Percentiles rank a stretch among this genome's conserved stretches.
Evolutionary conservation across 1,284 basidiomycete species (phyloP).

Genomic region (Puccinia coronata): DNA sequence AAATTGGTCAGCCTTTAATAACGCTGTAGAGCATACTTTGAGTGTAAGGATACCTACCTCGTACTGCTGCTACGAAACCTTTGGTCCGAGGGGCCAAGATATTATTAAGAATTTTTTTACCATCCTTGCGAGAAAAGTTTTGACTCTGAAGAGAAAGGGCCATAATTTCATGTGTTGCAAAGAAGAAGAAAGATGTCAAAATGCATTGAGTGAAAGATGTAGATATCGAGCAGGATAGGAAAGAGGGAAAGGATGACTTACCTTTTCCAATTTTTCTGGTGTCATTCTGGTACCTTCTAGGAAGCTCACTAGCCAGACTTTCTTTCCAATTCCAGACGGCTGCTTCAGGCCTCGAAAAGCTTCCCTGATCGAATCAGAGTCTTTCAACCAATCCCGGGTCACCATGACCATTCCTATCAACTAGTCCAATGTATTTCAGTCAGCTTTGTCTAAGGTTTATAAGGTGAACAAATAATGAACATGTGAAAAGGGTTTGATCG

Average conservation of each 20-base stretch:
- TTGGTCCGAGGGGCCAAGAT: slow-evolving; percentile 34
- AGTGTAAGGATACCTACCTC: not conserved
- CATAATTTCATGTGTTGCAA: not conserved
- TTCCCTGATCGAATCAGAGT: slow-evolving; percentile 31
- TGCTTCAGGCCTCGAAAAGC: slow-evolving; percentile 36
- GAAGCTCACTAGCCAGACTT: slow-evolving; percentile 44
- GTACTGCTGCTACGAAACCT: slow-evolving; percentile 43
- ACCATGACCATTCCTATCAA: slow-evolving; percentile 49
- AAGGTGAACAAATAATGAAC: not conserved
- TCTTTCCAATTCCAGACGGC: slow-evolving; percentile 37
- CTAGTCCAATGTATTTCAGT: too few relatives aligned
- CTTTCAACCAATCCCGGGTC: slow-evolving; percentile 45
- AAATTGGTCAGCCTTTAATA: not conserved
- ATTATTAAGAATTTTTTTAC: slow-evolving; percentile 7
- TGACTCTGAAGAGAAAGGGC: slow-evolving; percentile 24
- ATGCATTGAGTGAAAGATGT: too few relatives aligned
- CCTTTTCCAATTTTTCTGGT: slow-evolving; percentile 30
- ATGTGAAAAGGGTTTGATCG: not conserved
- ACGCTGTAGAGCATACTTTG: not conserved
- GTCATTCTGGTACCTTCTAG: slow-evolving; percentile 42
- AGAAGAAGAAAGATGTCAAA: too few relatives aligned
- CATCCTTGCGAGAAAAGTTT: not conserved
- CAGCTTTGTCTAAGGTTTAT: not conserved
- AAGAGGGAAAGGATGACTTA: too few relatives aligned
- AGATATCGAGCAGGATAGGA: too few relatives aligned